These are phyloP conservation scores for Scheffersomyces ergatensis DNA, from an alignment of 805 yeast genomes.

Conservation along the genomic window DNA sequence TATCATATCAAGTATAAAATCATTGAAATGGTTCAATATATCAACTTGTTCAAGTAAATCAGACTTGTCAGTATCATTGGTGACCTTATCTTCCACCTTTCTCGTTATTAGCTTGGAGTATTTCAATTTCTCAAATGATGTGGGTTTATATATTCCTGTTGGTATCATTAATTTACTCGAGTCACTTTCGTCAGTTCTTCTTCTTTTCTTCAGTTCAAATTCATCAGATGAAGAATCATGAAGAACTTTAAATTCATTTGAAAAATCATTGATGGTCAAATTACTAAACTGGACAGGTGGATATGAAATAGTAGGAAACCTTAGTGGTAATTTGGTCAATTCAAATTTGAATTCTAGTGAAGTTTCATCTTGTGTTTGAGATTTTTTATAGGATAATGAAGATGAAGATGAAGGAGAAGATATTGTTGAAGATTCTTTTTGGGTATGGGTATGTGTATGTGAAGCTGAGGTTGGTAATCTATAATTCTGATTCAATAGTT, in stretches of 20 bases:
- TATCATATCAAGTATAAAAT: conserved; percentile 2
- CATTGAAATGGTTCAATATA: conserved; percentile 8
- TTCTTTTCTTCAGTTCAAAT: background rate
- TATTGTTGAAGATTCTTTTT: background rate
- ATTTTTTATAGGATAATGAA: no score
- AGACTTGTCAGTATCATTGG: conserved; percentile 5
- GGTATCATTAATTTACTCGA: conserved; percentile 1
- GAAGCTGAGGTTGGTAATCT: conserved; percentile 23
- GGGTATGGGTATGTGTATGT: background rate
- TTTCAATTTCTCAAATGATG: conserved; percentile 4
- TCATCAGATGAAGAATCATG: conserved; percentile 4
- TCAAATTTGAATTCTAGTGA: conserved; percentile 22
- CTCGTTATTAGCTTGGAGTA: background rate
- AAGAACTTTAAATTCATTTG: conserved; percentile 14
- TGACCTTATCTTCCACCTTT: no score
- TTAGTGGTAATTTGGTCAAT: conserved; percentile 16
- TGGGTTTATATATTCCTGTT: conserved; percentile 5
- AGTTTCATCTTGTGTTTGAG: background rate
- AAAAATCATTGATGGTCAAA: conserved; percentile 15
- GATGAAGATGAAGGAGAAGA: no score
- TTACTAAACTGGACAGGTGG: conserved; percentile 20
- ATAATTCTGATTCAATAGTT: conserved; percentile 19
- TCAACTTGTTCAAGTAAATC: conserved; percentile 5
- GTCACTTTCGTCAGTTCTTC: background rate
- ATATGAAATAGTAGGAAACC: conserved; percentile 17